phyloP scores from a whole-genome alignment of 2,329 filamentous ascomycete species.

The Aureobasidium subglaciale region DNA sequence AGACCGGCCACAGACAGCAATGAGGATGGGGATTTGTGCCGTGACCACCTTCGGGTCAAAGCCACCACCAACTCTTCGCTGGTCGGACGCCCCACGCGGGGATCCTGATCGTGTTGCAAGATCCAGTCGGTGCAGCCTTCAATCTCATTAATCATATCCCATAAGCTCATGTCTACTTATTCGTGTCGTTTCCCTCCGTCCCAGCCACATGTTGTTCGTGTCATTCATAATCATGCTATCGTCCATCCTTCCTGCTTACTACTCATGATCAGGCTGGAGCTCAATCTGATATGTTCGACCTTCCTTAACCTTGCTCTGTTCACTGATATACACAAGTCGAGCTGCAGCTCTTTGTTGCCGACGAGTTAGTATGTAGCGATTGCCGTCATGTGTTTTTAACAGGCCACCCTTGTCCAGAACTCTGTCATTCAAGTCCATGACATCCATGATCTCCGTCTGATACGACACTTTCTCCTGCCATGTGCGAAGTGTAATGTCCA shows the following conservation, averaged over 20 bases:
- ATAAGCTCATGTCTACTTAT: not conserved
- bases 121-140: not conserved
- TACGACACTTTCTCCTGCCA: not conserved
- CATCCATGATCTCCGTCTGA: not conserved
- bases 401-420: not conserved
- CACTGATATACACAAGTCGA: not conserved
- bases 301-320: not conserved
- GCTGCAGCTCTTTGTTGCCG: not conserved
- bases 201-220: not conserved
- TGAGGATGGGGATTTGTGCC: not conserved
- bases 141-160: not conserved
- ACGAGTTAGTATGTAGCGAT: not conserved
- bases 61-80: not conserved
- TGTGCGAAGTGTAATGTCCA: conserved; percentile 20
- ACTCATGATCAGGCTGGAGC: not conserved
- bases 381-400: not conserved
- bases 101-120: too few relatives aligned
- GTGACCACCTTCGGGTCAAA: not conserved
- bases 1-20: not conserved
- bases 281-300: not conserved
- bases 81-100: not conserved
- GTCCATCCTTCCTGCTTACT: not conserved
- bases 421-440: not conserved
- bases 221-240: not conserved
- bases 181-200: not conserved